These are phyloP conservation scores for Cardamine occulta DNA, from an alignment of 345 rosid species.

Conservation along the genomic window DNA sequence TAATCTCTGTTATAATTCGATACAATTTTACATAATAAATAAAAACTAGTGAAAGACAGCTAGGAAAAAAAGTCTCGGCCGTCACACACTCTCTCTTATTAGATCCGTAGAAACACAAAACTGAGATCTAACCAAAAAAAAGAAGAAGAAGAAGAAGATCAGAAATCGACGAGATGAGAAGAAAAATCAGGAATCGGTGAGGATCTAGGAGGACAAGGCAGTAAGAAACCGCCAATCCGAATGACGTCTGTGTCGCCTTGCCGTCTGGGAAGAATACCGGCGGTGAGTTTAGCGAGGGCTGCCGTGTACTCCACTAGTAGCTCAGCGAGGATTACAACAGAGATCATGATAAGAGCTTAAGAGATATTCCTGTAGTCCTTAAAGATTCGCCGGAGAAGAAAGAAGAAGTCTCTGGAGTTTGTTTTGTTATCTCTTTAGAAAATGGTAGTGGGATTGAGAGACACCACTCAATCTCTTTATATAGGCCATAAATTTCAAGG, in stretches of 20 bases:
- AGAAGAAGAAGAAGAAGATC: neutral
- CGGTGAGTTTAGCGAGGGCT: constrained; percentile 53
- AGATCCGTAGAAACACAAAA: constrained; percentile 15
- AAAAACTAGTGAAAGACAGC: neutral
- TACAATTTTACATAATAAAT: constrained; percentile 3
- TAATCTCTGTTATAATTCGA: constrained; percentile 2
- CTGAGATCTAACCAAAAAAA: neutral
- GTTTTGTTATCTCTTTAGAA: neutral
- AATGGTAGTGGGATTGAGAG: neutral
- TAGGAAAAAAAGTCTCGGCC: constrained; percentile 14
- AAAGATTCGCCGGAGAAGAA: neutral
- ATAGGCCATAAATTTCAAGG: neutral
- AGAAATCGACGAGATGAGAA: constrained; percentile 41
- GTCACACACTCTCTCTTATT: neutral
- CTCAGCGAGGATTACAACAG: constrained; percentile 53
- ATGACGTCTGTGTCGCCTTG: constrained; percentile 20
- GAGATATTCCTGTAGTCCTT: neutral
- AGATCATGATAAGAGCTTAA: constrained; percentile 45
- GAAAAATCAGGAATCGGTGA: constrained; percentile 37
- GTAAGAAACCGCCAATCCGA: constrained; percentile 23
- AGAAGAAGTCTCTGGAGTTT: neutral
- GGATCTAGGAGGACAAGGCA: constrained; percentile 25
- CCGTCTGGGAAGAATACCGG: constrained; percentile 43
- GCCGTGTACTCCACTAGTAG: constrained; percentile 56
- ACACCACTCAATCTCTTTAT: neutral